Conservation (phyloP, 2,329 filamentous ascomycete genomes). For the Cladosporium oxysporum region DNA sequence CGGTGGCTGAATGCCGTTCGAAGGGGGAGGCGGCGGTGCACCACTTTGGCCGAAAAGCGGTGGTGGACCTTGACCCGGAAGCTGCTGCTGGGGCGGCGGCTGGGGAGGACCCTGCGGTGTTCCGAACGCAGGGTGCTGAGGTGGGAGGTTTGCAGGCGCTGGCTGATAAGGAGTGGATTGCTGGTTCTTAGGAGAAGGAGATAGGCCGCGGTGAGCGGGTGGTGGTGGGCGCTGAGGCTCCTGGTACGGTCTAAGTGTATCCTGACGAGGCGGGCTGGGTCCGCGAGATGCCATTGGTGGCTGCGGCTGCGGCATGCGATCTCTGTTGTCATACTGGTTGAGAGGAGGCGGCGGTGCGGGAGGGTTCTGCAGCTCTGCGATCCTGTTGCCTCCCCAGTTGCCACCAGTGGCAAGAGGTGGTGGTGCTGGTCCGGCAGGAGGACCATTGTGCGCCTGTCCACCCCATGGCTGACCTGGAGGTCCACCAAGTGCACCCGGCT, state of each 20-base stretch:
- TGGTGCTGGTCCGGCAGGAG: conserved; percentile 64
- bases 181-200: conserved; percentile 61
- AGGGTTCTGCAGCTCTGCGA: conserved; percentile 73
- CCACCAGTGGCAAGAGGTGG: conserved; percentile 51
- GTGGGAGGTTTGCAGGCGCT: conserved; percentile 48
- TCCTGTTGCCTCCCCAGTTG: conserved; percentile 65
- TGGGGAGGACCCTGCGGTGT: conserved; percentile 20
- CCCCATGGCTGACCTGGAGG: conserved; percentile 90
- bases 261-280: conserved; percentile 65
- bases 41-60: conserved; percentile 28
- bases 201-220: conserved; percentile 56
- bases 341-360: conserved; percentile 65
- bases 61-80: conserved; percentile 28
- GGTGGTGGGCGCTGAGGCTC: conserved; percentile 44
- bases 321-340: conserved; percentile 80
- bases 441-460: conserved; percentile 68
- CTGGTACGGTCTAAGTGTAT: conserved; percentile 58
- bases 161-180: conserved; percentile 56
- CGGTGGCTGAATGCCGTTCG: conserved; percentile 46
- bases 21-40: conserved; percentile 18
- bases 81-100: conserved; percentile 23
- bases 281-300: conserved; percentile 26
- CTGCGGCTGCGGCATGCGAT: conserved; percentile 65
- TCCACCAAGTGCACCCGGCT: conserved; percentile 71
- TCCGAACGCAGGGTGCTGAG: conserved; percentile 35